Conservation (phyloP, 805 yeast genomes). For the Candida tibetensis region DNA sequence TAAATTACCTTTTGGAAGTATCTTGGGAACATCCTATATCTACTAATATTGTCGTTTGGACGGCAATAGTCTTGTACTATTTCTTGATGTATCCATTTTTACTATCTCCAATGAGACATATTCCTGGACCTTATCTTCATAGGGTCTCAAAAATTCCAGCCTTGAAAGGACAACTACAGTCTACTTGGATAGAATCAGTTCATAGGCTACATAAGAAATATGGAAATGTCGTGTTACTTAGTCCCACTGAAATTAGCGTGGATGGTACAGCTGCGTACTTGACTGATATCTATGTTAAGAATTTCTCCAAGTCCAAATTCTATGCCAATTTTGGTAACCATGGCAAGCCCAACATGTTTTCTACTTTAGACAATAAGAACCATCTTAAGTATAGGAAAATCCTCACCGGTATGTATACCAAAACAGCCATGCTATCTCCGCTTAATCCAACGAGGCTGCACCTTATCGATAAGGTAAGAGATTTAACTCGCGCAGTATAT, state of each 20-base stretch:
- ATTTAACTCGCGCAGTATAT: slow-evolving; percentile 26
- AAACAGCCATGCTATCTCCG: slow-evolving; percentile 32
- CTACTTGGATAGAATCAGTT: slow-evolving; percentile 38
- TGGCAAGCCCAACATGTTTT: slow-evolving; percentile 58
- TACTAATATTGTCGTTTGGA: no score
- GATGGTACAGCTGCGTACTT: slow-evolving; percentile 48
- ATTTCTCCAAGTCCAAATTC: slow-evolving; percentile 56
- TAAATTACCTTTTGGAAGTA: no score
- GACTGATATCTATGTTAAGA: slow-evolving; percentile 53
- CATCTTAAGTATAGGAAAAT: slow-evolving; percentile 42
- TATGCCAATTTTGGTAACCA: slow-evolving; percentile 61
- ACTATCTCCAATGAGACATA: slow-evolving; percentile 45
- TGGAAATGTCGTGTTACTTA: slow-evolving; percentile 61
- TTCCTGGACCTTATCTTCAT: slow-evolving; percentile 61
- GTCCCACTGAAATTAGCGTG: slow-evolving; percentile 62
- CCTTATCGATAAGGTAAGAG: slow-evolving; percentile 24
- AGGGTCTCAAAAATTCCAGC: slow-evolving; percentile 40
- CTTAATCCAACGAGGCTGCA: slow-evolving; percentile 25
- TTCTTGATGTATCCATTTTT: slow-evolving; percentile 45
- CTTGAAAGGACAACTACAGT: slow-evolving; percentile 43
- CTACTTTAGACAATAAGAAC: slow-evolving; percentile 46
- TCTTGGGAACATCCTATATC: no score
- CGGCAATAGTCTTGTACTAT: slow-evolving; percentile 21
- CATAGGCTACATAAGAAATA: slow-evolving; percentile 51
- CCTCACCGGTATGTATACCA: slow-evolving; percentile 32